phyloP scores from a whole-genome alignment of 2,329 filamentous ascomycete genomes.

The Aspergillus carbonarius region DNA sequence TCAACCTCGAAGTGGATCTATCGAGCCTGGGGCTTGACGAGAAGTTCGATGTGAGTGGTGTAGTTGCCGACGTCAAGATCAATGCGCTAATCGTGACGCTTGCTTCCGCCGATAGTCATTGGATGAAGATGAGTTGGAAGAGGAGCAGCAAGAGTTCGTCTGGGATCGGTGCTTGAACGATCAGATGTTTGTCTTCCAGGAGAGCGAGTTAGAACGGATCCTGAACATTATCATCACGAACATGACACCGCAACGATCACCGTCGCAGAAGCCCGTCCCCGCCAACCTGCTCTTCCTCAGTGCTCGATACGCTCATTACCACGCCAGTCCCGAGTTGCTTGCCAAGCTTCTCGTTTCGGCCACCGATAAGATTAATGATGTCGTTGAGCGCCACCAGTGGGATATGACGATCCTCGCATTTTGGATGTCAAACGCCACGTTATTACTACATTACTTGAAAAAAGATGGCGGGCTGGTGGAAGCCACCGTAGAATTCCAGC shows the following conservation, averaged over 20 bases:
- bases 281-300: slow-evolving; percentile 96
- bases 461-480: slow-evolving; percentile 82
- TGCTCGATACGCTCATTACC: slow-evolving; percentile 94
- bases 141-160: slow-evolving; percentile 90
- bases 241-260: slow-evolving; percentile 94
- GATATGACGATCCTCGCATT: slow-evolving; percentile 99
- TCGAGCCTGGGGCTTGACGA: slow-evolving; percentile 96
- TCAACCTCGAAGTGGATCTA: slow-evolving; percentile 93
- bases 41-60: slow-evolving; percentile 72
- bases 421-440: slow-evolving; percentile 95
- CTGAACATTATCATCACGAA: slow-evolving; percentile 95
- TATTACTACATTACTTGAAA: slow-evolving; percentile 94
- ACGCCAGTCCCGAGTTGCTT: slow-evolving; percentile 82
- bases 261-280: slow-evolving; percentile 95
- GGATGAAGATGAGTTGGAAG: slow-evolving; percentile 83
- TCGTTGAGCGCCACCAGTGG: slow-evolving; percentile 95
- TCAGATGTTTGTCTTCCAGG: slow-evolving; percentile 99
- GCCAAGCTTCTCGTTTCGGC: slow-evolving; percentile 77
- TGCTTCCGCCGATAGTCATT: slow-evolving; percentile 42
- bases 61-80: neutral
- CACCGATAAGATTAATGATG: slow-evolving; percentile 94
- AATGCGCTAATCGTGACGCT: neutral
- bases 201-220: slow-evolving; percentile 85
- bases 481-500: slow-evolving; percentile 83
- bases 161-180: slow-evolving; percentile 94